phyloP scores from a whole-genome alignment of 1,139 yeast genomes.

The Taphrina wiesneri region DNA sequence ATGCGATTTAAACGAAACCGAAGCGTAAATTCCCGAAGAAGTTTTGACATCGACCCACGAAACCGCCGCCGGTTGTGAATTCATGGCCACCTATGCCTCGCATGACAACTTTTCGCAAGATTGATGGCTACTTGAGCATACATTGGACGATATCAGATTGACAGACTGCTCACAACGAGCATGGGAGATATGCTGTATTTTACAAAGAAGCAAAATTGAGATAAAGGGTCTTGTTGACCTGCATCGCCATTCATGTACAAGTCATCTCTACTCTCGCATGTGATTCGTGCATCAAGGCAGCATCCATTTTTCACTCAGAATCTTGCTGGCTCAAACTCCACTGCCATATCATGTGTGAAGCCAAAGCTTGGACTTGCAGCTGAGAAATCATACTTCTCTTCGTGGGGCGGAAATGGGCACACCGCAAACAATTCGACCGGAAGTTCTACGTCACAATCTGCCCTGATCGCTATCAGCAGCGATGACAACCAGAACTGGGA shows the following conservation, averaged over 20 bases:
- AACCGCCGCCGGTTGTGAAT: background rate
- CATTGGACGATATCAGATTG: too few species aligned
- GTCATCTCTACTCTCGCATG: conserved; percentile 13
- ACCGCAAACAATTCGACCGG: conserved; percentile 18
- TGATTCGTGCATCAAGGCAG: conserved; percentile 21
- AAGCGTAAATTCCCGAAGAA: background rate
- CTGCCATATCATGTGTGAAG: conserved; percentile 21
- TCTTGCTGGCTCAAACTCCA: conserved; percentile 24
- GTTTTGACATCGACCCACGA: background rate
- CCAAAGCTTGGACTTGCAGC: conserved; percentile 26
- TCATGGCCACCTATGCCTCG: background rate
- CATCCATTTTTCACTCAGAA: conserved; percentile 31
- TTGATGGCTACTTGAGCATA: too few species aligned
- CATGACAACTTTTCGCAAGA: too few species aligned
- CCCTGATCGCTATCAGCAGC: conserved; percentile 7
- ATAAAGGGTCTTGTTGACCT: background rate
- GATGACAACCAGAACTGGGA: conserved; percentile 18
- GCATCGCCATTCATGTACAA: conserved; percentile 8
- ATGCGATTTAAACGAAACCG: background rate
- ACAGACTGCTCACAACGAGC: too few species aligned
- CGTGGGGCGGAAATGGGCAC: conserved; percentile 17
- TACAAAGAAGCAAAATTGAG: background rate
- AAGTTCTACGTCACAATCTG: conserved; percentile 7
- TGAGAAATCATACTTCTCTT: conserved; percentile 23
- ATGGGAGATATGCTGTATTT: background rate